These are phyloP conservation scores for Euphrasia confusa DNA, from an alignment of 257 asterid genomes.

Conservation along the genomic window DNA sequence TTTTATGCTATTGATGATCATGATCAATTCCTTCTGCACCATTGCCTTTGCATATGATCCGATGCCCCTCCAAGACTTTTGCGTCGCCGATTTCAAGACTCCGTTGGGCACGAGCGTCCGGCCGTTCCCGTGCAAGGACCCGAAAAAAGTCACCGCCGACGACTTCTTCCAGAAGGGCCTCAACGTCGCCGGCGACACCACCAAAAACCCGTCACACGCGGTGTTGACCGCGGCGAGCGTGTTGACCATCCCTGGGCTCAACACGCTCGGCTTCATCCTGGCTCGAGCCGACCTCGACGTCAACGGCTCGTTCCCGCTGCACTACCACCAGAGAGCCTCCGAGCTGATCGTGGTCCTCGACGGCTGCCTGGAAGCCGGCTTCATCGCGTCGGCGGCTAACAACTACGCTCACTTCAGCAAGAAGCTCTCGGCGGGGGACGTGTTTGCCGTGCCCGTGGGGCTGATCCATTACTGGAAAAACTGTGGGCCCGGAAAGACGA, in stretches of 20 bases:
- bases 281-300: background rate
- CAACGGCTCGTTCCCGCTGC: background rate
- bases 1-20: background rate
- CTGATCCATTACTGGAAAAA: background rate
- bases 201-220: background rate
- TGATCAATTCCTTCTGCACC: background rate
- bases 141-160: background rate
- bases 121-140: conserved; percentile 8
- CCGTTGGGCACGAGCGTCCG: background rate
- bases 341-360: background rate
- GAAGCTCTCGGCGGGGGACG: background rate
- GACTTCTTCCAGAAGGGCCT: background rate
- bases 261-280: background rate
- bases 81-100: background rate
- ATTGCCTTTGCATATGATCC: background rate
- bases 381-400: background rate
- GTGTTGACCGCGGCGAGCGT: background rate
- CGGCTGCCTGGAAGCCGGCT: background rate
- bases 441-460: background rate
- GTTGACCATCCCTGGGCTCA: background rate
- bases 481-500: background rate
- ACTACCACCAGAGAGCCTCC: background rate
- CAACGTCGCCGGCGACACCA: background rate
- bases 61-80: background rate
- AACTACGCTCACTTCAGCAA: background rate